Evolutionary conservation across 192 early-diverging fungal genomes (phyloP).

Genomic region (Mortierella alpina): DNA sequence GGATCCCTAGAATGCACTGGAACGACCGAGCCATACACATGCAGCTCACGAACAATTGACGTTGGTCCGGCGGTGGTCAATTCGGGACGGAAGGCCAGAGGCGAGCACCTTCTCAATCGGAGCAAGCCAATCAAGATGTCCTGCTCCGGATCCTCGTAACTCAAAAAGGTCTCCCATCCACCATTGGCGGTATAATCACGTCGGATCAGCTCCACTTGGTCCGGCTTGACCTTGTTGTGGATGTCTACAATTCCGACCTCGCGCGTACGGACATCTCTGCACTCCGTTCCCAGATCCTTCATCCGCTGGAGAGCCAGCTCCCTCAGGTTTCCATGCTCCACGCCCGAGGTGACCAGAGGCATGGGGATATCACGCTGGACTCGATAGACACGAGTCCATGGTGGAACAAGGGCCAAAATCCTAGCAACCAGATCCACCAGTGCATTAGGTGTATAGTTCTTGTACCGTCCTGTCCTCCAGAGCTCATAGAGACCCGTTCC

Average conservation of each 20-base stretch:
- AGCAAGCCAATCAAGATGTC: constrained; percentile 97
- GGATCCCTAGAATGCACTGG: constrained; percentile 97
- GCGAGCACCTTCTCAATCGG: constrained; percentile 93
- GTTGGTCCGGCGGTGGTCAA: constrained; percentile 80
- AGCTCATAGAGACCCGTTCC: constrained; percentile 98
- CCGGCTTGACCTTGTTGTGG: constrained; percentile 93
- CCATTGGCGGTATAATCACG: constrained; percentile 98
- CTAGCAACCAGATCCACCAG: constrained; percentile 95
- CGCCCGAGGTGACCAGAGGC: constrained; percentile 98
- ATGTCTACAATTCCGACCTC: constrained; percentile 99
- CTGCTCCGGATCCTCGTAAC: constrained; percentile 96
- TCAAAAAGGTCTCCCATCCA: constrained; percentile 99
- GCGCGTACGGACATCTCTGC: constrained; percentile 96
- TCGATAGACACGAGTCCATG: constrained; percentile 98
- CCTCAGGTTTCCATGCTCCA: constrained; percentile 97
- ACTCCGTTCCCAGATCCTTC: constrained; percentile 96
- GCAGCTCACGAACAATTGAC: constrained; percentile 96
- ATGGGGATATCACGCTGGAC: constrained; percentile 99
- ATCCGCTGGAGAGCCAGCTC: constrained; percentile 95
- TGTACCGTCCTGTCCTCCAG: constrained; percentile 97
- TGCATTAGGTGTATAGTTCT: constrained; percentile 96
- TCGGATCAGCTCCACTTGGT: constrained; percentile 94
- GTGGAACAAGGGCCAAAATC: constrained; percentile 96
- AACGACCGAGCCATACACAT: constrained; percentile 97
- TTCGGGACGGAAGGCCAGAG: constrained; percentile 90